Evolutionary conservation across 2,329 filamentous ascomycete species (phyloP).

Genomic region (Trichoderma oligosporum): DNA sequence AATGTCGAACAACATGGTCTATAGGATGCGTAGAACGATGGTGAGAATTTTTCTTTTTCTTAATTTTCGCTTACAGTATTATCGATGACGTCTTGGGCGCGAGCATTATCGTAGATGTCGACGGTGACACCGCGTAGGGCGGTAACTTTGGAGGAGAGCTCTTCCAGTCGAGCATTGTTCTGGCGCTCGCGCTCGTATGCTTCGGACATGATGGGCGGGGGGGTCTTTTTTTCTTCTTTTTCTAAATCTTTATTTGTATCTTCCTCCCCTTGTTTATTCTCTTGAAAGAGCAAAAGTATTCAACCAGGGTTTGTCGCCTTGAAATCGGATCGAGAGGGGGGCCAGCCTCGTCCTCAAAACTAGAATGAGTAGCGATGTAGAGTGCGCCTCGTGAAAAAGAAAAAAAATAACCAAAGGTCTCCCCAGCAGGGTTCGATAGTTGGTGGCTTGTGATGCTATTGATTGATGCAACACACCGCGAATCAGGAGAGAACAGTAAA

Average conservation of each 20-base stretch:
- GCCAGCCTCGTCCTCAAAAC: too few species aligned
- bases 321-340: too few species aligned
- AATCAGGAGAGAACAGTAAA: neutral
- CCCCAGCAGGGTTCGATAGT: too few species aligned
- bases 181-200: slow-evolving; percentile 79
- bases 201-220: slow-evolving; percentile 65
- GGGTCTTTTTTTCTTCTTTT: too few species aligned
- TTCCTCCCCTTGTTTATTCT: neutral
- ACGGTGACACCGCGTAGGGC: slow-evolving; percentile 90
- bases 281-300: too few species aligned
- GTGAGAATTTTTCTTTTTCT: neutral
- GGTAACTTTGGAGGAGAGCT: slow-evolving; percentile 85
- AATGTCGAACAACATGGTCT: too few species aligned
- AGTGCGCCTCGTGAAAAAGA: too few species aligned
- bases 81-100: slow-evolving; percentile 83
- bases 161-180: slow-evolving; percentile 91
- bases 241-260: too few species aligned
- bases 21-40: neutral
- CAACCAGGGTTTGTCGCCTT: neutral
- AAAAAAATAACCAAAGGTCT: too few species aligned
- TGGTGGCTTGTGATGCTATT: neutral
- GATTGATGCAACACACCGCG: neutral
- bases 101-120: slow-evolving; percentile 96
- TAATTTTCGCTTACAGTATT: slow-evolving; percentile 60
- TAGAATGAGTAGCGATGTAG: too few species aligned